Percentiles rank a stretch among this genome's conserved stretches.
Evolutionary conservation across 495 filamentous ascomycete species (phyloP).

Genomic region (Trichoderma gamsii): DNA sequence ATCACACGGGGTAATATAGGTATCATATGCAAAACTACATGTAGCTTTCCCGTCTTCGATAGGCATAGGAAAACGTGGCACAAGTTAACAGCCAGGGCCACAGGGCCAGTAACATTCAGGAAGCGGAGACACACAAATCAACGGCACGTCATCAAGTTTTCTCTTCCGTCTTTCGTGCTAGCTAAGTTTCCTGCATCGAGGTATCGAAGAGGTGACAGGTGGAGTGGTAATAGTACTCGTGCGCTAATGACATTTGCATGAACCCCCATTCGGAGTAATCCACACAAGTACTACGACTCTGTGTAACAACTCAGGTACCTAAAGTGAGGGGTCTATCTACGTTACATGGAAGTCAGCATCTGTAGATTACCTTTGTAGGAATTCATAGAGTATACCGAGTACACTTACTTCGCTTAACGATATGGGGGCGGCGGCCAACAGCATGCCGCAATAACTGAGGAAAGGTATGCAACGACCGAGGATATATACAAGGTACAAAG

Average conservation of each 20-base stretch:
- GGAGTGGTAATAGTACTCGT: neutral
- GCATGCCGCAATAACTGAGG: neutral
- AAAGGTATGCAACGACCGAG: neutral
- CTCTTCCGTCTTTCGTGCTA: slow-evolving; percentile 6
- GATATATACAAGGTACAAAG: neutral
- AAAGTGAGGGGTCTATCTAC: neutral
- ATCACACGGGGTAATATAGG: neutral
- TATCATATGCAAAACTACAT: too few relatives aligned
- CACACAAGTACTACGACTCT: neutral
- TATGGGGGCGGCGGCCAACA: neutral
- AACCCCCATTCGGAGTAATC: neutral
- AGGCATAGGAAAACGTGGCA: slow-evolving; percentile 8
- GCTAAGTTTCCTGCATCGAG: neutral
- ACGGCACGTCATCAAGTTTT: neutral
- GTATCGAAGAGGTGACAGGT: neutral
- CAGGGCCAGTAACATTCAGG: neutral
- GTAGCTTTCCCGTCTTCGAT: neutral
- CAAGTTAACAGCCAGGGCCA: slow-evolving; percentile 2
- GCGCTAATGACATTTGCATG: neutral
- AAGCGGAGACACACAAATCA: neutral
- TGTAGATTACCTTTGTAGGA: too few relatives aligned
- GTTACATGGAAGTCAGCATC: neutral
- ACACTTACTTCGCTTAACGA: neutral
- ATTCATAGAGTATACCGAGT: too few relatives aligned
- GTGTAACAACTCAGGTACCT: neutral